Conservation (phyloP, 768 basidiomycete genomes). For the Suillus luteus region DNA sequence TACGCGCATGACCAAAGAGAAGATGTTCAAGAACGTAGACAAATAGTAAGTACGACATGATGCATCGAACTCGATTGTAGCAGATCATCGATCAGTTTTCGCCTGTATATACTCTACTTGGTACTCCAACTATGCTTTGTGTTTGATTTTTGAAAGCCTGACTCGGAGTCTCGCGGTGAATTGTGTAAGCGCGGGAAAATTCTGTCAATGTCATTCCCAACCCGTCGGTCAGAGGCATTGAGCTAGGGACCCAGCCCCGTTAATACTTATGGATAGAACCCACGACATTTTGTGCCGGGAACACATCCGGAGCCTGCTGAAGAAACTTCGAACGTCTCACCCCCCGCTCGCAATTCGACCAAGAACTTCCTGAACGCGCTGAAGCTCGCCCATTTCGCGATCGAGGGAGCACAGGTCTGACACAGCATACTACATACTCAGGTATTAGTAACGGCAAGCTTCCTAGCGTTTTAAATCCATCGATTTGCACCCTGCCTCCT, state of each 20-base stretch:
- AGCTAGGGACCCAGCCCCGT: too few relatives aligned
- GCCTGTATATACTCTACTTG: not conserved
- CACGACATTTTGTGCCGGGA: not conserved
- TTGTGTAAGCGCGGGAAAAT: not conserved
- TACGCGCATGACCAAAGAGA: conserved; percentile 70
- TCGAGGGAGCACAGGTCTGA: not conserved
- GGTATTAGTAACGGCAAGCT: conserved; percentile 17
- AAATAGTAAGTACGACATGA: conserved; percentile 27
- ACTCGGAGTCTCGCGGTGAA: too few relatives aligned
- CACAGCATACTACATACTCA: not conserved
- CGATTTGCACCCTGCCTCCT: not conserved
- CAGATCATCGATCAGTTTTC: not conserved
- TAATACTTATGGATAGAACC: not conserved
- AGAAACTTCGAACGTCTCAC: not conserved
- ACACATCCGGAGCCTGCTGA: not conserved
- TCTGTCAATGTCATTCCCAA: not conserved
- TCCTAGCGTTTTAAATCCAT: not conserved
- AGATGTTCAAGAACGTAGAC: conserved; percentile 54
- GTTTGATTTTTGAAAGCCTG: too few relatives aligned
- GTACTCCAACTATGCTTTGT: too few relatives aligned
- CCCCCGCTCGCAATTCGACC: not conserved
- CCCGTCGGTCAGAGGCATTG: too few relatives aligned
- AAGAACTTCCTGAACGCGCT: not conserved
- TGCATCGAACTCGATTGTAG: conserved; percentile 4
- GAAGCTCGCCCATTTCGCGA: not conserved